Evolutionary conservation across 2,329 filamentous ascomycete species (phyloP).

Genomic region (Claviceps citrina): DNA sequence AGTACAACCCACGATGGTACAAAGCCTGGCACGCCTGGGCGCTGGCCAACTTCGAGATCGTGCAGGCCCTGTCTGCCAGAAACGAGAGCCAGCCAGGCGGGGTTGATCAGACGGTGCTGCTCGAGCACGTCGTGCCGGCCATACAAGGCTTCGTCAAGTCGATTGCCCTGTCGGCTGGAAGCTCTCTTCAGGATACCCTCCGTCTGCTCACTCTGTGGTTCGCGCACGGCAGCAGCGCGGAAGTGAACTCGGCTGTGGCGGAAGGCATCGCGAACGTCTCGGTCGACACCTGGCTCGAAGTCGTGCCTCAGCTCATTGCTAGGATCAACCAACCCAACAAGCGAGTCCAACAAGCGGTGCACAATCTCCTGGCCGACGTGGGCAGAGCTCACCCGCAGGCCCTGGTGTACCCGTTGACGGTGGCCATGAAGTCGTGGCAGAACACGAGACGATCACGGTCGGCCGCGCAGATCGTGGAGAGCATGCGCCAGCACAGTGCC

Average conservation of each 20-base stretch:
- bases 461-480: conserved; percentile 90
- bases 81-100: conserved; percentile 35
- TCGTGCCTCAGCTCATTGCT: conserved; percentile 93
- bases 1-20: conserved; percentile 90
- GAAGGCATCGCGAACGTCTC: conserved; percentile 86
- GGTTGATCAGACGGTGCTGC: conserved; percentile 49
- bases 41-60: conserved; percentile 93
- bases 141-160: conserved; percentile 96
- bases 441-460: conserved; percentile 72
- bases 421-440: conserved; percentile 88
- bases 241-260: conserved; percentile 76
- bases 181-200: conserved; percentile 88
- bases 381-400: conserved; percentile 91
- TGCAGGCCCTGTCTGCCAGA: conserved; percentile 60
- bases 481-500: conserved; percentile 88
- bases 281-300: conserved; percentile 96
- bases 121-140: conserved; percentile 84
- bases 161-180: conserved; percentile 78
- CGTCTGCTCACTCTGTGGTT: conserved; percentile 93
- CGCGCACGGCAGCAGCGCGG: conserved; percentile 70
- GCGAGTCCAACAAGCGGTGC: conserved; percentile 76
- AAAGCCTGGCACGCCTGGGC: conserved; percentile 99
- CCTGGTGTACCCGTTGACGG: conserved; percentile 88
- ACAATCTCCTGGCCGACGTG: conserved; percentile 82
- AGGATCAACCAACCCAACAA: conserved; percentile 92